phyloP scores from a whole-genome alignment of 805 yeast genomes.

The Nakazawaea populi region DNA sequence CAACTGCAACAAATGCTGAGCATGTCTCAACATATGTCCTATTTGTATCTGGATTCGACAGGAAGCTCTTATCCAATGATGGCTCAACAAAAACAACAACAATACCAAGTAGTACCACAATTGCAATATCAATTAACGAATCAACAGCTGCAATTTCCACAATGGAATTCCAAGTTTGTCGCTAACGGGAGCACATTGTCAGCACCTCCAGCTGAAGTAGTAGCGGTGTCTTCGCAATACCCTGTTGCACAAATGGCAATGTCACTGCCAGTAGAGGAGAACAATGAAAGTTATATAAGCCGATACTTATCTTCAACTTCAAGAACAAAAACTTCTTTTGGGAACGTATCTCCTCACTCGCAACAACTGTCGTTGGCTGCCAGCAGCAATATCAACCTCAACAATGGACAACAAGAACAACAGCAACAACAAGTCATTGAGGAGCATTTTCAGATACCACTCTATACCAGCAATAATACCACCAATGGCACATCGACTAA shows the following conservation, averaged over 20 bases:
- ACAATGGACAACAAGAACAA: too few relatives aligned
- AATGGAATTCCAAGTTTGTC: conserved; percentile 7
- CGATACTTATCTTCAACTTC: background rate
- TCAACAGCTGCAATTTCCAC: conserved; percentile 8
- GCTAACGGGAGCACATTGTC: background rate
- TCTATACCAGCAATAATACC: background rate
- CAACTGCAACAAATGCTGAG: conserved; percentile 19
- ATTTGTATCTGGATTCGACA: background rate
- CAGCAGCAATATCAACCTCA: too few relatives aligned
- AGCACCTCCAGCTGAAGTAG: background rate
- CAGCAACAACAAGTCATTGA: conserved; percentile 3
- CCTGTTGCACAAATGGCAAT: background rate
- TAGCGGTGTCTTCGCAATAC: background rate
- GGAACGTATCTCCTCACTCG: conserved; percentile 8
- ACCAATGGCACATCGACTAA: background rate
- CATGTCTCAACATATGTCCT: background rate
- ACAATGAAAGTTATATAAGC: background rate
- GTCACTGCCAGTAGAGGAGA: background rate
- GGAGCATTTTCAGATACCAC: conserved; percentile 9
- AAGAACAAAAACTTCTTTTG: conserved; percentile 1
- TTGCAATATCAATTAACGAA: background rate
- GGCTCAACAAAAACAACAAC: conserved; percentile 22
- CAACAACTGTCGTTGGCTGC: background rate
- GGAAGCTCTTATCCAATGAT: conserved; percentile 17
- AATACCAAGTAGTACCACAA: conserved; percentile 15